Conservation (phyloP, 148 eudicot species). For the Vaccinium corymbosum region DNA sequence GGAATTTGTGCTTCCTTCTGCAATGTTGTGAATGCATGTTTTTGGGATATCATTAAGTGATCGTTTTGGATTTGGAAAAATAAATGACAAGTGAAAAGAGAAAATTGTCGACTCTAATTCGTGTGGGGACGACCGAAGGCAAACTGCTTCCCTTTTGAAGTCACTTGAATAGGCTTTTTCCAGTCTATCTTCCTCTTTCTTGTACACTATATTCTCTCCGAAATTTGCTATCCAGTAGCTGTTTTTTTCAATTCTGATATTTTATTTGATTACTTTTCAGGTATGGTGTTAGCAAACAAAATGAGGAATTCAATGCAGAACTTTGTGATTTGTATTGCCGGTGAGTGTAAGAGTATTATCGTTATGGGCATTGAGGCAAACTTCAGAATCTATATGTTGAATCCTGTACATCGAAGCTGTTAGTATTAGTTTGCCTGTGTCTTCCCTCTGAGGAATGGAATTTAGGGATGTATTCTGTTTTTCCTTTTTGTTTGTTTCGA, state of each 20-base stretch:
- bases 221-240: background rate
- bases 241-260: background rate
- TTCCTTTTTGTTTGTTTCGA: background rate
- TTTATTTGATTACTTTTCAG: conserved; percentile 33
- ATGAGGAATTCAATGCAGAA: conserved; percentile 76
- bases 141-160: background rate
- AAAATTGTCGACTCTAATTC: background rate
- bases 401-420: background rate
- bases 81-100: background rate
- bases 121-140: background rate
- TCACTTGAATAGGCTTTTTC: background rate
- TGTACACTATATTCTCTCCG: background rate
- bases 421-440: background rate
- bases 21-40: background rate
- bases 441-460: background rate
- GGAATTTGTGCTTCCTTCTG: background rate
- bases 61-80: background rate
- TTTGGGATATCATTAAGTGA: background rate
- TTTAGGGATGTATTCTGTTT: background rate
- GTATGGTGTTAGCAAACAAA: conserved; percentile 84
- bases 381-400: background rate
- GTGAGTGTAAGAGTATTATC: conserved; percentile 30
- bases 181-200: background rate
- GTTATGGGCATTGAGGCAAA: background rate
- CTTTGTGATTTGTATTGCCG: conserved; percentile 78